Base-by-base conservation (phyloP, 495 filamentous ascomycete genomes). In the Penicillium subrubescens region DNA sequence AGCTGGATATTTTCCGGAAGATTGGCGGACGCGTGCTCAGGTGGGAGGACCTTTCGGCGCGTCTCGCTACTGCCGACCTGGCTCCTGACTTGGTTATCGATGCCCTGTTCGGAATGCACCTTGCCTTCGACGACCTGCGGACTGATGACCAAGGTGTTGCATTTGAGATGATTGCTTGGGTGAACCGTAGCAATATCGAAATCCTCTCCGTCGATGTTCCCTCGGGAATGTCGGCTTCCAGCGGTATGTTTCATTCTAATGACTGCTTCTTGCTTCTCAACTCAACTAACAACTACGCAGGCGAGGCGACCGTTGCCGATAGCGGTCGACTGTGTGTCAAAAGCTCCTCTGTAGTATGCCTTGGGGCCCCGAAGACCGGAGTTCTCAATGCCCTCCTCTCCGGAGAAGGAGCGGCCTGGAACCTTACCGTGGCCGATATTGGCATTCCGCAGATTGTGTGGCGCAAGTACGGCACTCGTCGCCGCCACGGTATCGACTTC, bases 131-230 rank as follows among this genome's bases (percentile, higher is more conserved):
- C 43, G 91, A 94, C 59, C 81, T 97, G 31, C 81, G 90, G 23
- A 90, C 86, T 11, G 90, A 91, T 44, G 92, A 97, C 65, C 92
- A 94, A 72, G 90, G 88, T 0, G 88, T 87, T 3, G 92, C 91
- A 3, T 93, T 90, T 67, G 89, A 93, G 64, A 83, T 96, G 61
- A 92, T 96, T 63, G 86, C 89, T 43, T 97, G 92, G 91, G 88
- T 91, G 6, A 97, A 97, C 69, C 84, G 90, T 54, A 89, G 86
- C 75, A 90, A 91, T 66, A 86, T 90, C 2, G 84, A 84, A 25
- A 88, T 94, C 1, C 75, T 99, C 34, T 89, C 93, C 1, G 86
- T 99, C 33, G 93, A 96, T 72, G 86, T 95, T 14, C 95, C 95
- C 0, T 92, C 88, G 2, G 95, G 95, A 17, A 85, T 97, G 43